Percentiles rank a stretch among this genome's conserved stretches.
Evolutionary conservation across 176 grass and related monocot species (phyloP).

Genomic region (Rhynchospora pubera): DNA sequence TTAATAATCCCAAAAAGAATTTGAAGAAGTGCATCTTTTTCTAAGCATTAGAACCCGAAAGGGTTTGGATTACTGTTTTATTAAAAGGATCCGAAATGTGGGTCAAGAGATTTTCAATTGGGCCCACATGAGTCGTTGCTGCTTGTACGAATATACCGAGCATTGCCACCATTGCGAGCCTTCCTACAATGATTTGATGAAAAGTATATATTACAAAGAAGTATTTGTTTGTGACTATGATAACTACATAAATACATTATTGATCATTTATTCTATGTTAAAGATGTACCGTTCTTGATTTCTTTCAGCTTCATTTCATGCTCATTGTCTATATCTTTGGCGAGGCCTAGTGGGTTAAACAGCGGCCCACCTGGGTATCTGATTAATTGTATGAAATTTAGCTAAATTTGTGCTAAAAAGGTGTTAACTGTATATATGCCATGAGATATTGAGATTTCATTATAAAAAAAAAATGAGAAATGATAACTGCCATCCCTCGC

Average conservation of each 20-base stretch:
- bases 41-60: conserved; percentile 27
- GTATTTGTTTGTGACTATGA: background rate
- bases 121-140: conserved; percentile 54
- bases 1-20: background rate
- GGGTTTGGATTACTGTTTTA: conserved; percentile 53
- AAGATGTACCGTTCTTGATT: conserved; percentile 80
- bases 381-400: conserved; percentile 4
- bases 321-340: conserved; percentile 72
- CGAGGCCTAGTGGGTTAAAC: conserved; percentile 72
- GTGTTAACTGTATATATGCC: background rate
- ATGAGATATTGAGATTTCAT: background rate
- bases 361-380: conserved; percentile 82
- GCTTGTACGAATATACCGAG: conserved; percentile 79
- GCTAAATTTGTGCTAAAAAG: background rate
- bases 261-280: background rate
- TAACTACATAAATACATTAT: background rate
- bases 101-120: conserved; percentile 68
- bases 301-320: conserved; percentile 75
- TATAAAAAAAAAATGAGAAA: too few species aligned
- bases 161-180: conserved; percentile 85
- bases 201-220: conserved; percentile 1
- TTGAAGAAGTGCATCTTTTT: background rate
- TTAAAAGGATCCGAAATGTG: conserved; percentile 85
- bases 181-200: conserved; percentile 35
- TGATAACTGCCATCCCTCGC: too few species aligned